phyloP scores from a whole-genome alignment of 352 stramenopile genomes.

The Globisporangium takayamanum region DNA sequence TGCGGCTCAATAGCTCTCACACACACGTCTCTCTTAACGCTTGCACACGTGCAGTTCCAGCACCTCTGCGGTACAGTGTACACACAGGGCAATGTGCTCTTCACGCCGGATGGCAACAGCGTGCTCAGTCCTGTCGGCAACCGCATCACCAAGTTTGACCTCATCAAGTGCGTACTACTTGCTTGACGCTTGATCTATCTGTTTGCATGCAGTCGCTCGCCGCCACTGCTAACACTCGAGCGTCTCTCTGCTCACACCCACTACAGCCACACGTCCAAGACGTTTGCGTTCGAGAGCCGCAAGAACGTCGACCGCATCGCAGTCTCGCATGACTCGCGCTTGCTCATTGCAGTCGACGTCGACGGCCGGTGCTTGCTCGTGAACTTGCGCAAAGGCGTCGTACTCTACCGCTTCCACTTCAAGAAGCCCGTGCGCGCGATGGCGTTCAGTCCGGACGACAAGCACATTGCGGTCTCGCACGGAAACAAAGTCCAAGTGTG shows the following conservation, averaged over 20 bases:
- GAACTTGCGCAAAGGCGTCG: constrained; percentile 83
- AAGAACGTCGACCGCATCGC: constrained; percentile 87
- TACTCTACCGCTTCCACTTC: constrained; percentile 94
- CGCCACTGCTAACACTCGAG: neutral
- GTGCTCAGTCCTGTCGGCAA: constrained; percentile 92
- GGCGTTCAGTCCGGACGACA: constrained; percentile 86
- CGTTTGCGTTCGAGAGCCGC: constrained; percentile 89
- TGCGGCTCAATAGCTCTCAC: neutral
- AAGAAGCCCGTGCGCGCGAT: constrained; percentile 86
- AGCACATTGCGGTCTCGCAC: constrained; percentile 83
- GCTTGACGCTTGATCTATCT: neutral
- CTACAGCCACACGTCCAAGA: constrained; percentile 75
- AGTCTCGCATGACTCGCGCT: constrained; percentile 84
- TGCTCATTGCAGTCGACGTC: constrained; percentile 87
- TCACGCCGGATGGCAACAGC: constrained; percentile 90
- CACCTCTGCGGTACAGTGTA: constrained; percentile 93
- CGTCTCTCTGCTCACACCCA: neutral
- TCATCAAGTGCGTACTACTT: constrained; percentile 78
- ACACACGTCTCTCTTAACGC: neutral
- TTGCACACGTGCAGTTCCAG: constrained; percentile 60
- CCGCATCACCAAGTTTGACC: constrained; percentile 92
- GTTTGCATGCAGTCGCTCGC: neutral
- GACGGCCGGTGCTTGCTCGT: constrained; percentile 89
- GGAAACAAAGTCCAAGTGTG: constrained; percentile 92
- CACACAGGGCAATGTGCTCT: constrained; percentile 91